Evolutionary conservation across 345 rosid genomes (phyloP), one percentile per base, ranked within the genome.

Genomic region (Brassica juncea): DNA sequence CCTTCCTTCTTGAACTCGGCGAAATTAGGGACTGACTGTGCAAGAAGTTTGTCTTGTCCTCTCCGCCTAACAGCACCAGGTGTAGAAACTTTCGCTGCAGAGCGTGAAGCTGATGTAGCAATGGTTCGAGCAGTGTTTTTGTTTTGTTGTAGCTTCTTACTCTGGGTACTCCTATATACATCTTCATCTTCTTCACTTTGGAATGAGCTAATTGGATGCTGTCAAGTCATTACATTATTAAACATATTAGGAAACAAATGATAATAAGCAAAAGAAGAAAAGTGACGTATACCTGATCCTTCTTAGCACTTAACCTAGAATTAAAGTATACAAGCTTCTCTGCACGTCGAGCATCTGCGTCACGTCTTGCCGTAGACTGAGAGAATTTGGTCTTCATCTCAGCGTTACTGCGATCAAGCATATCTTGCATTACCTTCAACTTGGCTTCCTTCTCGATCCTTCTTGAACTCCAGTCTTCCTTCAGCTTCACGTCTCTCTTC

Each of bases 1-100:
- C 89, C 92, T 84, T 96, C 99, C 85, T 96, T 96, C 82, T 89
- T 93, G 42, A 92, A 80, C 82, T 93, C 97, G 37, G 93, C 86
- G 78, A 89, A 96, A 83, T 85, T 92, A 52, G 97, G 94, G 77
- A 93, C 97, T 25, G 97, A 93, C 60, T 89, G 97, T 32, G 91
- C 91, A 78, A 91, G 87, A 73, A 86, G 80, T 87, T 89, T 90
- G 63, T 89, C 99, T 77, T 87, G 99, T 54, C 75, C 71, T 82
- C 91, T 86, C 64, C 91, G 86, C 85, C 87, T 90, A 60, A 86
- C 97, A 42, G 89, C 86, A 82, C 73, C 35, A 16, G 84, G 67
- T 67, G 82, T 86, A 35, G 89, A 88, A 82, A 80, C 81, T 86
- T 91, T 92, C 44, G 82, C 87, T 32, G 90, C 80, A 58, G 87